A percentile compares a stretch with the other conserved stretches of the same genome.
Evolutionary conservation across 1,284 basidiomycete genomes (phyloP).

Genomic region (Athelia sp.): DNA sequence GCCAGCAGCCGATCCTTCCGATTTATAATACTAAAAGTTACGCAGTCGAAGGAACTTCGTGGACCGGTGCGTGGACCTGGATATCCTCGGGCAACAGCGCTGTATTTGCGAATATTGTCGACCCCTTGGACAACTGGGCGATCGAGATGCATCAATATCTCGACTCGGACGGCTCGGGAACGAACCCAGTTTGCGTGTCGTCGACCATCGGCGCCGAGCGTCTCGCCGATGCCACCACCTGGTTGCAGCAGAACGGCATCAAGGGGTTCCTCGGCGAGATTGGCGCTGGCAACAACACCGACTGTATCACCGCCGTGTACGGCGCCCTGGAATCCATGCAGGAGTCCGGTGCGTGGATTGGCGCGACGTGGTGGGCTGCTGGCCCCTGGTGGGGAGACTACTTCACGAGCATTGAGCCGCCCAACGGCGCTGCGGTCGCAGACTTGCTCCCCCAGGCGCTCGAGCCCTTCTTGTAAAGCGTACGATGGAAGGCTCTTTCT

Average conservation of each 20-base stretch:
- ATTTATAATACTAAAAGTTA: conserved; percentile 16
- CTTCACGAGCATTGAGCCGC: conserved; percentile 61
- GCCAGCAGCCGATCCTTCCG: conserved; percentile 5
- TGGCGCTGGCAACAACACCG: conserved; percentile 49
- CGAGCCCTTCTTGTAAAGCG: no score
- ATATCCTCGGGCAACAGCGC: conserved; percentile 50
- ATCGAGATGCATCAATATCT: conserved; percentile 69
- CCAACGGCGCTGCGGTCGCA: conserved; percentile 46
- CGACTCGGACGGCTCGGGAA: conserved; percentile 61
- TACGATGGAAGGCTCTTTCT: no score
- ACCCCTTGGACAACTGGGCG: conserved; percentile 51
- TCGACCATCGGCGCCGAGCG: conserved; percentile 56
- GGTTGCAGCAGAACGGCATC: conserved; percentile 54
- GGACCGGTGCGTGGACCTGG: conserved; percentile 53
- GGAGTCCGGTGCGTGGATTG: conserved; percentile 54
- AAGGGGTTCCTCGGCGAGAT: conserved; percentile 65
- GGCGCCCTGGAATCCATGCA: conserved; percentile 57
- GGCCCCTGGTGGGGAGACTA: conserved; percentile 61
- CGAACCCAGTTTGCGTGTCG: conserved; percentile 48
- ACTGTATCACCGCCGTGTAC: conserved; percentile 44
- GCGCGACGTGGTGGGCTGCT: conserved; percentile 54
- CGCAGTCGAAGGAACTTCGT: conserved; percentile 38
- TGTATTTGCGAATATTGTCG: conserved; percentile 46
- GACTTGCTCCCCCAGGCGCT: no score
- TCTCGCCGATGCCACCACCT: conserved; percentile 47